Evolutionary conservation across 2,329 filamentous ascomycete genomes (phyloP).

Genomic region (Didymellaceae sp.): DNA sequence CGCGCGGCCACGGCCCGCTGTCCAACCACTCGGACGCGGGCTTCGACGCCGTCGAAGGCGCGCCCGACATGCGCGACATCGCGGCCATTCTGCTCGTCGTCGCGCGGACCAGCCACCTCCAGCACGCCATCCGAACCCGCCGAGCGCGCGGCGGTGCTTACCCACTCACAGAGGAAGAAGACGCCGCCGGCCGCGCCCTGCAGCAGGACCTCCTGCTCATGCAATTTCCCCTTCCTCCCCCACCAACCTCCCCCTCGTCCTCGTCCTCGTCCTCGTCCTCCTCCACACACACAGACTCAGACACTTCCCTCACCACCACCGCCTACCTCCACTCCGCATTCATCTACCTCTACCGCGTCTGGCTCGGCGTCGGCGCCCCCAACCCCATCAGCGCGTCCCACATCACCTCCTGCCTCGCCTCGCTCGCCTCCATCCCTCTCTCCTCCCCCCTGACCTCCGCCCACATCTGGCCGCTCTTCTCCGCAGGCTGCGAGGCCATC

Average conservation of each 20-base stretch:
- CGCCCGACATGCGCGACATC: slow-evolving; percentile 30
- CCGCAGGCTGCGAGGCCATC: slow-evolving; percentile 40
- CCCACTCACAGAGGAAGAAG: slow-evolving; percentile 26
- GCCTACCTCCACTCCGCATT: slow-evolving; percentile 43
- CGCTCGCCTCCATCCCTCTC: slow-evolving; percentile 25
- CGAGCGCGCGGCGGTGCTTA: slow-evolving; percentile 5
- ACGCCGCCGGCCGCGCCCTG: slow-evolving; percentile 24
- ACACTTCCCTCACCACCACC: slow-evolving; percentile 37
- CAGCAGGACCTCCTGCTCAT: slow-evolving; percentile 28
- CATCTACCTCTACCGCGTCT: slow-evolving; percentile 44
- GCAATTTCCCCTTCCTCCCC: no score
- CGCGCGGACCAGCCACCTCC: slow-evolving; percentile 35
- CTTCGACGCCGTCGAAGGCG: slow-evolving; percentile 36
- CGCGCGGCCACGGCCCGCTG: slow-evolving; percentile 34
- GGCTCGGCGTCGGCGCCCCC: slow-evolving; percentile 40
- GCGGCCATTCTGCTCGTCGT: slow-evolving; percentile 36
- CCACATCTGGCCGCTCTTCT: slow-evolving; percentile 44
- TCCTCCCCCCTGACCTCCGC: slow-evolving; percentile 34
- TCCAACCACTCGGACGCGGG: slow-evolving; percentile 26
- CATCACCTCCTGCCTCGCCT: slow-evolving; percentile 31
- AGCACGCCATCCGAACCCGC: slow-evolving; percentile 28
- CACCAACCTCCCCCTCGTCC: no score
- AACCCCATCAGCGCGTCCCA: slow-evolving; percentile 39
- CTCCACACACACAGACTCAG: no score
- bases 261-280: no score